phyloP scores from a whole-genome alignment of 2,329 filamentous ascomycete species.

The Apiospora rasikravindrae region DNA sequence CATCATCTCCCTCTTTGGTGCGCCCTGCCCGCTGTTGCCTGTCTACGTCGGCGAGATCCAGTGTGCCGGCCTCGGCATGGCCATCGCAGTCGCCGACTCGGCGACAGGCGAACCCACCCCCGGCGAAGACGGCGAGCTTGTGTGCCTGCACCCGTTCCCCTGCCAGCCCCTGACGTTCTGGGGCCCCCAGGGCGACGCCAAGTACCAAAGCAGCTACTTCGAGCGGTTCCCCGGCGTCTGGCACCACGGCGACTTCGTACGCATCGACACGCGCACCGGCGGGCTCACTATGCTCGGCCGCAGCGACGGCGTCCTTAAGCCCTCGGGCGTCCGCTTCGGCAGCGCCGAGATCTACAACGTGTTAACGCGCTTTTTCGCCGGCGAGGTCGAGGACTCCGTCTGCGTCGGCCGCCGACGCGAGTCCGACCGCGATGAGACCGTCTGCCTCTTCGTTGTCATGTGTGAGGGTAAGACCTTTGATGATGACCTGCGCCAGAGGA shows the following conservation, averaged over 20 bases:
- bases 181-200: constrained; percentile 71
- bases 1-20: constrained; percentile 93
- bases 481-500: constrained; percentile 62
- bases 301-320: constrained; percentile 92
- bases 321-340: constrained; percentile 88
- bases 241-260: constrained; percentile 95
- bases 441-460: constrained; percentile 88
- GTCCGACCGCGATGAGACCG: constrained; percentile 80
- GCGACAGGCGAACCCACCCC: constrained; percentile 60
- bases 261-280: constrained; percentile 70
- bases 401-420: constrained; percentile 80
- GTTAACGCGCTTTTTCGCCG: constrained; percentile 80
- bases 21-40: constrained; percentile 77
- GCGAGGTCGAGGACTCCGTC: constrained; percentile 81
- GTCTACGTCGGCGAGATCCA: constrained; percentile 78
- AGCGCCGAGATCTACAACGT: constrained; percentile 96
- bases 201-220: constrained; percentile 87
- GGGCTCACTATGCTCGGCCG: constrained; percentile 90
- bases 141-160: constrained; percentile 86
- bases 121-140: constrained; percentile 81
- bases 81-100: constrained; percentile 66
- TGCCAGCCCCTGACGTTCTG: constrained; percentile 93
- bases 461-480: constrained; percentile 60
- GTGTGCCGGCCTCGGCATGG: constrained; percentile 79
- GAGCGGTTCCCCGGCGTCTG: constrained; percentile 79